Percentiles rank a stretch among this genome's conserved stretches.
These are phyloP conservation scores for Sporothrix brasiliensis DNA, from an alignment of 2,329 filamentous ascomycete genomes.

Conservation along the genomic window DNA sequence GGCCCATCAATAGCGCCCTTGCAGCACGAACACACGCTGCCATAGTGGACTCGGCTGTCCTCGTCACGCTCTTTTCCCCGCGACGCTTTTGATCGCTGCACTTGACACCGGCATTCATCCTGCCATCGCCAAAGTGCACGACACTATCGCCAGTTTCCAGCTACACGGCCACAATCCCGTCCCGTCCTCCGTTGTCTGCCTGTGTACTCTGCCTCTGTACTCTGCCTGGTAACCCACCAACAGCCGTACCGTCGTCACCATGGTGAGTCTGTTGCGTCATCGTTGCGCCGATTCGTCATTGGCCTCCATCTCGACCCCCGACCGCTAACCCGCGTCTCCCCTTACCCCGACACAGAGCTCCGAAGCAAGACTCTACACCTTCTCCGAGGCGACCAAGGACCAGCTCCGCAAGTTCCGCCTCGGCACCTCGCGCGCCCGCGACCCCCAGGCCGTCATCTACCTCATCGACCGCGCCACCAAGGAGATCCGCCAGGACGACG, in stretches of 20 bases:
- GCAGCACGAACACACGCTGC: background rate
- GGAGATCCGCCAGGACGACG: constrained; percentile 83
- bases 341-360: constrained; percentile 55
- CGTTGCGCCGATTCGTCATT: background rate
- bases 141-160: background rate
- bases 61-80: background rate
- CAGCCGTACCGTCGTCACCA: background rate
- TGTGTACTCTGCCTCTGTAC: no score
- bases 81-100: background rate
- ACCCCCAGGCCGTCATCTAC: constrained; percentile 86
- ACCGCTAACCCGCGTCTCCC: background rate
- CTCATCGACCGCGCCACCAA: constrained; percentile 90
- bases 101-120: background rate
- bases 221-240: no score
- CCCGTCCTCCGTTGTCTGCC: background rate
- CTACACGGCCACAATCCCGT: background rate
- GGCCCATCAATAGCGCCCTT: background rate
- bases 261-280: constrained; percentile 12
- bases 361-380: constrained; percentile 87
- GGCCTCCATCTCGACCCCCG: background rate
- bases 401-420: constrained; percentile 94
- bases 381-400: constrained; percentile 86
- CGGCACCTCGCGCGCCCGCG: constrained; percentile 81
- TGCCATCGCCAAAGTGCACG: background rate
- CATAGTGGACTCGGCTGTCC: background rate